Base-by-base conservation (phyloP, 139 green algal genomes). In the Coelastrella sp. region DNA sequence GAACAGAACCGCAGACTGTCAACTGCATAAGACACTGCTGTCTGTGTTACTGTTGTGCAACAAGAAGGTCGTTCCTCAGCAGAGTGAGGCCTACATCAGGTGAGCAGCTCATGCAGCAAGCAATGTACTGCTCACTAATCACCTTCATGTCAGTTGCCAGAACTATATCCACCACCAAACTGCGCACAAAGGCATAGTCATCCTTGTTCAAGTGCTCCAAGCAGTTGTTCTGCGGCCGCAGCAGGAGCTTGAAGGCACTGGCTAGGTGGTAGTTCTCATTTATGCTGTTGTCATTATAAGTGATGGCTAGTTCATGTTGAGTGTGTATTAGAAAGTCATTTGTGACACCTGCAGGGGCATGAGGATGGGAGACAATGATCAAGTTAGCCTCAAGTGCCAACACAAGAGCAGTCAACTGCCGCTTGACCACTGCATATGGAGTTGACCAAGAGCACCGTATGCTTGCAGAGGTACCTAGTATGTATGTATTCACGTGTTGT, bases 251-350 rank as follows among this genome's bases (percentile, higher is more conserved):
- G 80, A 95, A 96, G 19, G 92, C 92, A 16, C 81, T 65, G 7
- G 85, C 88, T 66, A 95, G 92, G 89, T 95, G 93, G 83, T 91
- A 94, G 83, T 93, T 95, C 87, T 96, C 94, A 85, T 96, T 96
- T 5, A 95, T 92, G 19, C 56, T 79, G 56, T 81, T 59, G 90
- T 94, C 92, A 23, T 94, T 94, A 90, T 94, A 94, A 14, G 66
- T 80, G 16, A 94, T 73, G 16, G 92, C 90, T 20, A 92, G 80
- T 59, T 87, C 66, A 58, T 93, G 75, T 59, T 79, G 68, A 13
- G 90, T 93, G 32, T 54, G 64, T n/a, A 92, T 89, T 19, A 94
- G 83, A 77, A 93, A 94, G 78, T 91, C 84, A 58, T 94, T 94
- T 65, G 81, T 92, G 3, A 93, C 57, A 74, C 92, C 92, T 60